These are phyloP conservation scores for Chrysophaeum taylorii DNA, from an alignment of 352 stramenopile species.

Conservation along the genomic window DNA sequence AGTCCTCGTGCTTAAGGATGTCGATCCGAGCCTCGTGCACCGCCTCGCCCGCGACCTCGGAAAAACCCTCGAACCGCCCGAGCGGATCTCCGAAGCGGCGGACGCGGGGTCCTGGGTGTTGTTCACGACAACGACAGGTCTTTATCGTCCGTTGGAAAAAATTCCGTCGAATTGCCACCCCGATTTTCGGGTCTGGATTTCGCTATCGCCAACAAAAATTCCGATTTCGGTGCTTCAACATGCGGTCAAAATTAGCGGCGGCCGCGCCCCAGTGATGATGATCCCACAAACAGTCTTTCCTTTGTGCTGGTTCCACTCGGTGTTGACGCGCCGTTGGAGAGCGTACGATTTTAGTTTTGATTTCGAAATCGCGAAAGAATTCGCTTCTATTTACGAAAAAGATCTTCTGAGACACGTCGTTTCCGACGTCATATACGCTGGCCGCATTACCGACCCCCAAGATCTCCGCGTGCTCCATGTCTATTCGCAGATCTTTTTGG, in stretches of 20 bases:
- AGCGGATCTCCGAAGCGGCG: conserved; percentile 67
- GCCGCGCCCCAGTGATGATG: no score
- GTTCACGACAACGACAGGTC: no score
- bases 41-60: conserved; percentile 81
- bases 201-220: conserved; percentile 81
- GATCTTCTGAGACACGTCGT: conserved; percentile 86
- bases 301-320: conserved; percentile 87
- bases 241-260: conserved; percentile 93
- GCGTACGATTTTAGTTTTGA: neutral
- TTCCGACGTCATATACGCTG: conserved; percentile 87
- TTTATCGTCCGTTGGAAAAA: no score
- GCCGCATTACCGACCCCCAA: conserved; percentile 88
- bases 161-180: no score
- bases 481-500: conserved; percentile 85
- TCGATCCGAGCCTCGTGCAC: no score
- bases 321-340: conserved; percentile 44
- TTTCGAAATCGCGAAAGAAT: neutral
- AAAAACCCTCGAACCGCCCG: conserved; percentile 74
- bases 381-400: conserved; percentile 33
- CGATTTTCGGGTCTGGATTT: conserved; percentile 83
- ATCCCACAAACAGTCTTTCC: no score
- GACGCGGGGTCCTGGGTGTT: conserved; percentile 82
- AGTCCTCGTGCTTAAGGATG: no score
- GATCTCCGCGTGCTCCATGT: conserved; percentile 85
- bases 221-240: conserved; percentile 85